Percentiles rank a stretch among this genome's conserved stretches.
These are phyloP conservation scores for Fusarium citri DNA, from an alignment of 2,329 filamentous ascomycete species.

Conservation along the genomic window DNA sequence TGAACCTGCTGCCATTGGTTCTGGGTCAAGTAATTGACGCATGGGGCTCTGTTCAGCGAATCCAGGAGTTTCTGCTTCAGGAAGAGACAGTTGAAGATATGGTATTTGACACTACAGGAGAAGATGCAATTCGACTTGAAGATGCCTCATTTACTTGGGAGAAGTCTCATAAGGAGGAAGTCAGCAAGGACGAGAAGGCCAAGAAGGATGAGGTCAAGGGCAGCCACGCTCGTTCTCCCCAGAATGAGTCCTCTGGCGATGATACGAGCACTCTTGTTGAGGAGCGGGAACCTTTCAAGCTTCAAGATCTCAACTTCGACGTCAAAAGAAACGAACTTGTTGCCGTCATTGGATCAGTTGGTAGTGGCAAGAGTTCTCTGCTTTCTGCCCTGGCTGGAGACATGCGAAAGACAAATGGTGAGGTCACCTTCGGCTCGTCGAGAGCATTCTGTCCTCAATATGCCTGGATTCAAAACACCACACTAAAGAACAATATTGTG, in stretches of 20 bases:
- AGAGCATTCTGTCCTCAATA: conserved; percentile 96
- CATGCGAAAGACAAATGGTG: conserved; percentile 85
- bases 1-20: conserved; percentile 89
- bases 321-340: conserved; percentile 81
- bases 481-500: conserved; percentile 86
- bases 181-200: conserved; percentile 57
- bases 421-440: conserved; percentile 79
- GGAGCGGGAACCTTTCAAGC: conserved; percentile 75
- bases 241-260: conserved; percentile 53
- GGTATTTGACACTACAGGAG: conserved; percentile 63
- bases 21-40: conserved; percentile 92
- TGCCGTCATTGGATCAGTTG: conserved; percentile 89
- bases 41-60: conserved; percentile 83
- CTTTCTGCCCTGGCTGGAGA: conserved; percentile 91
- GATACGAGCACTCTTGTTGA: conserved; percentile 68
- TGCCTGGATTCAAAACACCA: conserved; percentile 96
- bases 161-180: conserved; percentile 66
- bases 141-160: conserved; percentile 92
- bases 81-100: conserved; percentile 86
- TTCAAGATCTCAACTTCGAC: conserved; percentile 74
- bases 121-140: conserved; percentile 77
- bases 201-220: conserved; percentile 55
- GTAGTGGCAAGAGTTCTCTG: conserved; percentile 89
- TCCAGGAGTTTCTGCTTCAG: conserved; percentile 87
- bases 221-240: conserved; percentile 38